Conservation (phyloP, 2,329 filamentous ascomycete species). For the Elsinoe ampelina region DNA sequence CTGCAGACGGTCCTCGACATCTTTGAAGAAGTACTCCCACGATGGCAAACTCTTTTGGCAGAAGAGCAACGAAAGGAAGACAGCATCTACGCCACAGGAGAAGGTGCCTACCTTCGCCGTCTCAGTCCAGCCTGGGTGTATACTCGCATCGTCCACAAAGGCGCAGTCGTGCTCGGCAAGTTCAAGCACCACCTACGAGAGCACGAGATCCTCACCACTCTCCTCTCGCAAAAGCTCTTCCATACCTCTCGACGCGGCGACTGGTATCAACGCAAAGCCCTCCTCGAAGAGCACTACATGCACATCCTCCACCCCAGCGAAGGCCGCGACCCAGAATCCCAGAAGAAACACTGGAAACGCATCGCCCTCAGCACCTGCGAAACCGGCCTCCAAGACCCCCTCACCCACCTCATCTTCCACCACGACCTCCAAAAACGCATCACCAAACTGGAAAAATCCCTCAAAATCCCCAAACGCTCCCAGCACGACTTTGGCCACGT, state of each 20-base stretch:
- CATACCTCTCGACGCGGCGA: conserved; percentile 74
- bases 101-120: conserved; percentile 79
- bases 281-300: conserved; percentile 96
- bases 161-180: conserved; percentile 65
- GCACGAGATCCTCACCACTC: conserved; percentile 61
- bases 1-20: conserved; percentile 60
- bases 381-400: conserved; percentile 70
- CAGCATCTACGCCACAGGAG: conserved; percentile 66
- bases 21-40: conserved; percentile 64
- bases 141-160: conserved; percentile 86
- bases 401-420: conserved; percentile 83
- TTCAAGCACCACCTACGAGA: conserved; percentile 74
- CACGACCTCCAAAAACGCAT: conserved; percentile 91
- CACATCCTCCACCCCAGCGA: conserved; percentile 46
- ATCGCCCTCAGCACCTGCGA: conserved; percentile 75
- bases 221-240: conserved; percentile 74
- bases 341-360: conserved; percentile 75
- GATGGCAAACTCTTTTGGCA: conserved; percentile 65
- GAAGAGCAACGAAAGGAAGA: conserved; percentile 74
- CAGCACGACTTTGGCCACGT: conserved; percentile 93
- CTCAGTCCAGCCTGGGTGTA: conserved; percentile 91
- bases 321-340: conserved; percentile 45
- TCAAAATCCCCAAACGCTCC: conserved; percentile 72
- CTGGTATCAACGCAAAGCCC: conserved; percentile 93
- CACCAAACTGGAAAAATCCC: conserved; percentile 75